phyloP scores from a whole-genome alignment of 176 grass and related monocot species.

The Triticum aestivum region DNA sequence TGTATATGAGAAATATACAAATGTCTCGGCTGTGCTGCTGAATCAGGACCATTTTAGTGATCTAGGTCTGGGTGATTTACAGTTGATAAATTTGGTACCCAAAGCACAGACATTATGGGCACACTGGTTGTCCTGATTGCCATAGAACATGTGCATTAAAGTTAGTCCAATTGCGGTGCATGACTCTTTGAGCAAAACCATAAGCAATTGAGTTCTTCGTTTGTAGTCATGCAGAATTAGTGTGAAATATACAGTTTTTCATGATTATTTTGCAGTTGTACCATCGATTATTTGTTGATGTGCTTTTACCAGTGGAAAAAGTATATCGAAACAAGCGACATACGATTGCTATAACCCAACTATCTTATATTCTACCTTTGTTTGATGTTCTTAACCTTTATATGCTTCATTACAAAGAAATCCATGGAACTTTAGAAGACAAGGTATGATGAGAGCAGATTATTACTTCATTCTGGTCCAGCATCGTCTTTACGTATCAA shows the following conservation, averaged over 20 bases:
- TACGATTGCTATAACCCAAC: no score
- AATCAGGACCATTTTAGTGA: slow-evolving; percentile 70
- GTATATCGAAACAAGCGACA: no score
- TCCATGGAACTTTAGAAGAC: slow-evolving; percentile 58
- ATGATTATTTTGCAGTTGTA: neutral
- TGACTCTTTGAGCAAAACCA: neutral
- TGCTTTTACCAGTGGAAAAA: no score
- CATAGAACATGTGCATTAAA: neutral
- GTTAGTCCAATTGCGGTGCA: neutral
- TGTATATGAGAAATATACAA: neutral
- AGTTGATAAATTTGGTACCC: neutral
- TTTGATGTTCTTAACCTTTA: neutral
- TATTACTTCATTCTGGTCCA: slow-evolving; percentile 69
- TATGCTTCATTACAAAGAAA: slow-evolving; percentile 56
- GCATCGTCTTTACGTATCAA: slow-evolving; percentile 70
- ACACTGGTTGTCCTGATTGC: neutral
- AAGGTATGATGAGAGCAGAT: slow-evolving; percentile 60
- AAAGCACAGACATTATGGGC: neutral
- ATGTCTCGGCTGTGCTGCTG: slow-evolving; percentile 72
- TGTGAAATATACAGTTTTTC: neutral
- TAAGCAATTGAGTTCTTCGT: neutral
- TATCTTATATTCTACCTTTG: no score
- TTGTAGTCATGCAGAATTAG: neutral
- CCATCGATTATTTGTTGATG: no score
- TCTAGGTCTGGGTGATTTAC: slow-evolving; percentile 42